Evolutionary conservation across 805 yeast species (phyloP).

Genomic region (Ogataea zsoltii): DNA sequence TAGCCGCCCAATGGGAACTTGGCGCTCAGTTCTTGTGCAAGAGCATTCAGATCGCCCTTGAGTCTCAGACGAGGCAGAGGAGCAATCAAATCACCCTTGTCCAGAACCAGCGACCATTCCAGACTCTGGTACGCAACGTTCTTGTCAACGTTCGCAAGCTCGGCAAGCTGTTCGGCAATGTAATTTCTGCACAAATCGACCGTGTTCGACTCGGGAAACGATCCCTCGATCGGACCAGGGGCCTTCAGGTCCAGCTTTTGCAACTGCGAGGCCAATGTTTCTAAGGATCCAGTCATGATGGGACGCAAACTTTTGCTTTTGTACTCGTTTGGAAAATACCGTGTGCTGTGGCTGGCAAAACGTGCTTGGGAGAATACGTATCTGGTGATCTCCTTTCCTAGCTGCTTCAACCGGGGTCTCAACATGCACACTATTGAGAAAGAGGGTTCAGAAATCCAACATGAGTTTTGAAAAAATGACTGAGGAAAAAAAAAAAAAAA

Average conservation of each 20-base stretch:
- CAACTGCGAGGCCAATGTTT: constrained; percentile 27
- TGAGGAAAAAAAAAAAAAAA: too few relatives aligned
- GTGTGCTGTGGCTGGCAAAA: not conserved
- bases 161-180: constrained; percentile 74
- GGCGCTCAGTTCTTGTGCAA: constrained; percentile 76
- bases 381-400: constrained; percentile 1
- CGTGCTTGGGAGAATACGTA: not conserved
- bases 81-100: constrained; percentile 88
- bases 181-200: constrained; percentile 89
- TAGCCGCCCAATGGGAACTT: constrained; percentile 73
- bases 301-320: constrained; percentile 6
- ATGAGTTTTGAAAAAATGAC: too few relatives aligned
- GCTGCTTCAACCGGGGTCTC: constrained; percentile 3
- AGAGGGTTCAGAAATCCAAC: not conserved
- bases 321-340: constrained; percentile 15
- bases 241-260: constrained; percentile 26
- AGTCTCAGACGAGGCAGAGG: constrained; percentile 90
- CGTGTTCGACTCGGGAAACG: constrained; percentile 77
- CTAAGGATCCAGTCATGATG: constrained; percentile 29
- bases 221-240: constrained; percentile 53
- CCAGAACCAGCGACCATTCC: constrained; percentile 83
- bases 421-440: not conserved
- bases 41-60: constrained; percentile 77
- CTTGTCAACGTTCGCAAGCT: constrained; percentile 70
- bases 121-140: constrained; percentile 76